Conservation (phyloP, 768 basidiomycete species). For the Suillus discolor region DNA sequence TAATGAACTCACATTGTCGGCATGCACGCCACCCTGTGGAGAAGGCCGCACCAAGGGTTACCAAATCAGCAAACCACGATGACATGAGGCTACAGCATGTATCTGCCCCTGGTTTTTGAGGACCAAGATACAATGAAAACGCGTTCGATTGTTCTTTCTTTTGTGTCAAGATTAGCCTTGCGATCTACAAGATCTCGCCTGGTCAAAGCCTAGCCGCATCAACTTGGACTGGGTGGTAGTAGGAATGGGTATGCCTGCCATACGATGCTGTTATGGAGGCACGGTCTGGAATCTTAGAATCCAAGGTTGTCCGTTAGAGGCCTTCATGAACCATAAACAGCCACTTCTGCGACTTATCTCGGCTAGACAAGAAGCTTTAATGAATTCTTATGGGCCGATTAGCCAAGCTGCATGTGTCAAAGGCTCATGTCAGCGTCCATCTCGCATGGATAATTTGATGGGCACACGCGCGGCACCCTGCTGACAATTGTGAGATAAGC, state of each 20-base stretch:
- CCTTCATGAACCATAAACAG: not conserved
- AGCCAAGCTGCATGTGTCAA: not conserved
- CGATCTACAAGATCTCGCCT: slow-evolving; percentile 19
- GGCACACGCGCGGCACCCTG: not conserved
- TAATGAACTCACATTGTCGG: slow-evolving; percentile 23
- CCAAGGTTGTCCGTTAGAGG: not conserved
- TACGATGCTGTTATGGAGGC: not conserved
- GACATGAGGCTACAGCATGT: slow-evolving; percentile 34
- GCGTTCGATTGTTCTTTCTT: slow-evolving; percentile 15
- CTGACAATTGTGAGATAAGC: slow-evolving; percentile 6
- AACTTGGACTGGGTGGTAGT: not conserved
- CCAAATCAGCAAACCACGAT: slow-evolving; percentile 15
- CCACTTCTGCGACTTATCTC: not conserved
- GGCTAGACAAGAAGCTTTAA: not conserved
- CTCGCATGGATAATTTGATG: not conserved
- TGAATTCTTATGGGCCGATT: slow-evolving; percentile 3
- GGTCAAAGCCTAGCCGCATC: slow-evolving; percentile 12
- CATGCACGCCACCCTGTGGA: slow-evolving; percentile 11
- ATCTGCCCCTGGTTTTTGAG: not conserved
- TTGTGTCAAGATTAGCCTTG: slow-evolving; percentile 23
- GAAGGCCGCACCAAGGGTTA: slow-evolving; percentile 14
- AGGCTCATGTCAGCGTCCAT: not conserved
- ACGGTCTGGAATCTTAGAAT: not conserved
- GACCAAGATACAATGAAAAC: slow-evolving; percentile 1
- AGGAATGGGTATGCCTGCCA: not conserved